These are phyloP conservation scores for Tubosaeta sp. DNA, from an alignment of 768 basidiomycete genomes.

Conservation along the genomic window DNA sequence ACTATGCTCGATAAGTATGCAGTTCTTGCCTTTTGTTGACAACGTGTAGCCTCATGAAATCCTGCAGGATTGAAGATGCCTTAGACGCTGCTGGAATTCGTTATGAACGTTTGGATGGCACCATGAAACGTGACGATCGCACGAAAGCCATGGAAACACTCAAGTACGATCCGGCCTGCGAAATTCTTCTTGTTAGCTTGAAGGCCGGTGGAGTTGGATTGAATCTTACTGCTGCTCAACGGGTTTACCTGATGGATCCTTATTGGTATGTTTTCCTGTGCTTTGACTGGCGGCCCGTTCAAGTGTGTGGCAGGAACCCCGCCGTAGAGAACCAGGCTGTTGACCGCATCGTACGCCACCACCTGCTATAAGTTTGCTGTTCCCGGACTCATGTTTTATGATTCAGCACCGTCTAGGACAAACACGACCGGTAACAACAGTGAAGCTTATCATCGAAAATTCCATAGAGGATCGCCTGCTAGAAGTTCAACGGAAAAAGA, in stretches of 20 bases:
- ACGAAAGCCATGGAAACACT: slow-evolving; percentile 88
- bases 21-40: background rate
- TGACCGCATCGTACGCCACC: slow-evolving; percentile 81
- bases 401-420: slow-evolving; percentile 92
- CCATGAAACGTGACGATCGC: slow-evolving; percentile 96
- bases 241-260: slow-evolving; percentile 94
- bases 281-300: background rate
- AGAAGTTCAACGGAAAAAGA: slow-evolving; percentile 94
- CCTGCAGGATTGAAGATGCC: slow-evolving; percentile 78
- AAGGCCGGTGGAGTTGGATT: slow-evolving; percentile 97
- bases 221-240: slow-evolving; percentile 91
- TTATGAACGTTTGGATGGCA: slow-evolving; percentile 92
- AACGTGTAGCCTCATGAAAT: background rate
- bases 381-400: background rate
- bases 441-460: slow-evolving; percentile 91
- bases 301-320: slow-evolving; percentile 64
- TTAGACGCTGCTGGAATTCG: slow-evolving; percentile 76
- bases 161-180: slow-evolving; percentile 84
- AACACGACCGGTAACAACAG: slow-evolving; percentile 82
- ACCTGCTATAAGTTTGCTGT: background rate
- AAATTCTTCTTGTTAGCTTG: slow-evolving; percentile 92
- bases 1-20: slow-evolving; percentile 84
- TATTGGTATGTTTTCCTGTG: slow-evolving; percentile 61
- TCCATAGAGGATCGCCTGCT: slow-evolving; percentile 91
- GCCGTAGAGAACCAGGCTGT: slow-evolving; percentile 98